These are phyloP conservation scores for Zopfochytrium polystomum DNA, from an alignment of 371 early-diverging fungal genomes.

Conservation along the genomic window DNA sequence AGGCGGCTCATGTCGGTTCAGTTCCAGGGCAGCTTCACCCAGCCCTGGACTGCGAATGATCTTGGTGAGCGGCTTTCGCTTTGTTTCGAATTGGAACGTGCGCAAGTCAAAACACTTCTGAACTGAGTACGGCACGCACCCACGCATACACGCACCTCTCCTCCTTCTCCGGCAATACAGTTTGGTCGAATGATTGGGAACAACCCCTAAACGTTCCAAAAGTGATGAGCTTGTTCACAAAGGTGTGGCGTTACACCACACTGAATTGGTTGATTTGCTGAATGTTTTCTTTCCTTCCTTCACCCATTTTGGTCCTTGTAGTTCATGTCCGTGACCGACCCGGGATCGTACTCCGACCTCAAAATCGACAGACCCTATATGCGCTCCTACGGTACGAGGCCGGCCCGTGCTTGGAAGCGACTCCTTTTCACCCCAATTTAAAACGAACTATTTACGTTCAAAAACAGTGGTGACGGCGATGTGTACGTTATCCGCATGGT, in stretches of 20 bases:
- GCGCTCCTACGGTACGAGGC: conserved; percentile 28
- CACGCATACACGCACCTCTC: no score
- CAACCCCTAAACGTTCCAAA: conserved; percentile 21
- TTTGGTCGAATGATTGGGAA: conserved; percentile 31
- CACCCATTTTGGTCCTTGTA: neutral
- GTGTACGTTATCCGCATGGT: conserved; percentile 25
- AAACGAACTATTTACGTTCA: no score
- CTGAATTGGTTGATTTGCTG: neutral
- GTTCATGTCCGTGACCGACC: conserved; percentile 23
- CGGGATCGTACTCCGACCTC: conserved; percentile 26
- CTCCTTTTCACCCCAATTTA: no score
- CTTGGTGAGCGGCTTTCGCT: conserved; percentile 6
- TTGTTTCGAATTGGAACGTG: neutral
- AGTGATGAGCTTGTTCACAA: conserved; percentile 23
- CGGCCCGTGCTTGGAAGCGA: no score
- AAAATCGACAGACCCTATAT: conserved; percentile 21
- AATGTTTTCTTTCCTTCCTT: neutral
- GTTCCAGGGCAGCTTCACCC: conserved; percentile 24
- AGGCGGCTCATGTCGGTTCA: conserved; percentile 23
- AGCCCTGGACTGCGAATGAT: conserved; percentile 24
- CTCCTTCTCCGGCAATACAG: conserved; percentile 3
- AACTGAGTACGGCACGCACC: no score
- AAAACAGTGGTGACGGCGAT: conserved; percentile 24
- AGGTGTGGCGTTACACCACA: conserved; percentile 1
- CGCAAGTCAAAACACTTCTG: no score